A percentile compares a stretch with the other conserved stretches of the same genome.
Conservation (phyloP, 208 protist genomes). For the Acanthamoeba culbertsoni region DNA sequence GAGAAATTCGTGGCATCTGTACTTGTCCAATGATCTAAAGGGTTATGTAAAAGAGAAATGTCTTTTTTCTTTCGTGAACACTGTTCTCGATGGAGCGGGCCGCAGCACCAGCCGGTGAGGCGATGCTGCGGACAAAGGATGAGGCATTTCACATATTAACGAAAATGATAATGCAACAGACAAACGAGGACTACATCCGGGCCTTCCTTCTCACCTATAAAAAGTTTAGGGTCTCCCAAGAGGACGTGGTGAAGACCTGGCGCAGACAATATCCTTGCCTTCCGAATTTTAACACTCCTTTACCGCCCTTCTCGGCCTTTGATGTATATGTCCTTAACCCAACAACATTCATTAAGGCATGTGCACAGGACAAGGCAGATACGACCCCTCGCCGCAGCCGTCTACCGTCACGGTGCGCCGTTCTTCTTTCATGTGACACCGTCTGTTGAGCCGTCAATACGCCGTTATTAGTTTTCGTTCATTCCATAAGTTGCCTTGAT, state of each 20-base stretch:
- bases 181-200: constrained; percentile 2
- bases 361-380: background rate
- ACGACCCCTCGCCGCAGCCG: background rate
- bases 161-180: constrained; percentile 33
- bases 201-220: background rate
- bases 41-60: too few relatives aligned
- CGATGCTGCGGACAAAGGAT: background rate
- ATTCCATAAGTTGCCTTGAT: background rate
- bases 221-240: background rate
- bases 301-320: background rate
- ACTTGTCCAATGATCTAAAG: too few relatives aligned
- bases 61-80: too few relatives aligned
- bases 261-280: constrained; percentile 18
- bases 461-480: background rate
- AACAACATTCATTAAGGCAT: background rate
- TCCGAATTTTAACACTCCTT: background rate
- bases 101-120: too few relatives aligned
- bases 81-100: too few relatives aligned
- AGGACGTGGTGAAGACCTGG: background rate
- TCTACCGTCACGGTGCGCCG: background rate
- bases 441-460: background rate
- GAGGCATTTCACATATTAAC: background rate
- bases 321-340: background rate
- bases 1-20: too few relatives aligned
- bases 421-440: background rate